Percentiles rank a stretch among this genome's conserved stretches.
Conservation (phyloP, 495 filamentous ascomycete genomes). For the Amphirosellinia nigrospora region DNA sequence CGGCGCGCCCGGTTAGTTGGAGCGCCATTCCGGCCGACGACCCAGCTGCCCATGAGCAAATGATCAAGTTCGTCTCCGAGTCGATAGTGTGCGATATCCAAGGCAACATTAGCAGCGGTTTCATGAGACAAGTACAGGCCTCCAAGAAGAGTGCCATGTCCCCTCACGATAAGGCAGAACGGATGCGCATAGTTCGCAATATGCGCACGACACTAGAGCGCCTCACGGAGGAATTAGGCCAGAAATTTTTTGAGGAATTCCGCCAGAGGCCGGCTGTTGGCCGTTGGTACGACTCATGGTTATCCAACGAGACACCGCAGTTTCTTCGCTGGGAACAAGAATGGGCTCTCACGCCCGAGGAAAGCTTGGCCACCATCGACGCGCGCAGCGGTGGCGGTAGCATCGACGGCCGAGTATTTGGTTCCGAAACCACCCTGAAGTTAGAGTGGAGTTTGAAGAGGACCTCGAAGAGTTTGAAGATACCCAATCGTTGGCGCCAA, state of each 20-base stretch:
- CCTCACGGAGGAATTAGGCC: slow-evolving; percentile 26
- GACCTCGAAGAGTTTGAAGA: slow-evolving; percentile 20
- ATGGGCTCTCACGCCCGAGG: slow-evolving; percentile 24
- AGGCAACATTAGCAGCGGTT: slow-evolving; percentile 25
- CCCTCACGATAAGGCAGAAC: slow-evolving; percentile 27
- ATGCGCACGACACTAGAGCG: slow-evolving; percentile 28
- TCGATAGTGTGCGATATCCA: slow-evolving; percentile 24
- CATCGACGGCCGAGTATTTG: slow-evolving; percentile 22
- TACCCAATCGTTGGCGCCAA: slow-evolving; percentile 4
- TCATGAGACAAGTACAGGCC: slow-evolving; percentile 25
- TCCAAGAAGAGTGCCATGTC: slow-evolving; percentile 26
- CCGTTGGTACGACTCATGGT: slow-evolving; percentile 28
- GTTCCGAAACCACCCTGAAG: slow-evolving; percentile 21
- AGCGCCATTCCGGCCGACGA: slow-evolving; percentile 26
- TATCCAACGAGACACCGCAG: slow-evolving; percentile 25
- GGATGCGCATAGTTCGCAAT: slow-evolving; percentile 26
- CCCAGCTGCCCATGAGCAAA: slow-evolving; percentile 24
- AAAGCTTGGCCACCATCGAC: not conserved
- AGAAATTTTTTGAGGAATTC: slow-evolving; percentile 28
- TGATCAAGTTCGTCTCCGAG: slow-evolving; percentile 28
- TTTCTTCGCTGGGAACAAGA: slow-evolving; percentile 23
- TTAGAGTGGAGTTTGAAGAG: slow-evolving; percentile 23
- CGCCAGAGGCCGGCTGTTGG: slow-evolving; percentile 23
- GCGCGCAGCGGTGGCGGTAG: slow-evolving; percentile 15
- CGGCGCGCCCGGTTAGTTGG: slow-evolving; percentile 24